Conservation (phyloP, 176 grass and related monocot genomes). For the Calamus simplicifolius region DNA sequence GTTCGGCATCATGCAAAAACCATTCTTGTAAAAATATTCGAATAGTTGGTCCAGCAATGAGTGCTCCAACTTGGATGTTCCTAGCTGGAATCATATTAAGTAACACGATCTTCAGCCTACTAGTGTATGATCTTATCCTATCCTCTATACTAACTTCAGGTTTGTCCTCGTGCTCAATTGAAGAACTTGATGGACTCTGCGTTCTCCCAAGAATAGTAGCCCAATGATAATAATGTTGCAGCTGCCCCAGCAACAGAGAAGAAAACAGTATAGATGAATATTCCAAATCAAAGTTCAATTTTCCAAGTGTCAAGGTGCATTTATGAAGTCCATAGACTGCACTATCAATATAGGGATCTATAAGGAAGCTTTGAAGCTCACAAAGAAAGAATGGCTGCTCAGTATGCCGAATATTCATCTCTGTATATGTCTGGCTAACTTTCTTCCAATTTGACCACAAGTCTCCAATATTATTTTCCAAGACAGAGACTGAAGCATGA, state of each 20-base stretch:
- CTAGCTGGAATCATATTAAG: constrained; percentile 35
- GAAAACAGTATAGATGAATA: constrained; percentile 38
- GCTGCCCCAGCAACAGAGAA: constrained; percentile 30
- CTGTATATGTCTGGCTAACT: constrained; percentile 37
- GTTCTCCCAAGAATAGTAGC: constrained; percentile 27
- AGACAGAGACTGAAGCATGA: constrained; percentile 14
- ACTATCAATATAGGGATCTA: constrained; percentile 43
- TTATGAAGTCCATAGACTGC: constrained; percentile 34
- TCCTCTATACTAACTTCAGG: constrained; percentile 22
- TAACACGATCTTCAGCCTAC: constrained; percentile 28
- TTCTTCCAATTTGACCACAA: constrained; percentile 56
- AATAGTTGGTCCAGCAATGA: constrained; percentile 44
- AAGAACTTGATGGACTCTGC: constrained; percentile 7
- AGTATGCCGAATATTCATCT: constrained; percentile 30
- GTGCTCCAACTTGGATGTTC: constrained; percentile 37
- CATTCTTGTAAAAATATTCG: constrained; percentile 37
- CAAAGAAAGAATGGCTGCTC: constrained; percentile 57
- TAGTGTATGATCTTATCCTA: constrained; percentile 28
- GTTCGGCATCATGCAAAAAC: constrained; percentile 18
- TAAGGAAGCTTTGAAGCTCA: constrained; percentile 47
- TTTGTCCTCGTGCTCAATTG: constrained; percentile 12
- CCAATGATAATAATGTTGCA: constrained; percentile 31
- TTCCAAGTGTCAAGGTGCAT: constrained; percentile 47
- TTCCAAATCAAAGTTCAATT: constrained; percentile 55
- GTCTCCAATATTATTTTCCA: constrained; percentile 32